Evolutionary conservation across 2,329 filamentous ascomycete species (phyloP).

Genomic region (Atkinsonella hypoxylon): DNA sequence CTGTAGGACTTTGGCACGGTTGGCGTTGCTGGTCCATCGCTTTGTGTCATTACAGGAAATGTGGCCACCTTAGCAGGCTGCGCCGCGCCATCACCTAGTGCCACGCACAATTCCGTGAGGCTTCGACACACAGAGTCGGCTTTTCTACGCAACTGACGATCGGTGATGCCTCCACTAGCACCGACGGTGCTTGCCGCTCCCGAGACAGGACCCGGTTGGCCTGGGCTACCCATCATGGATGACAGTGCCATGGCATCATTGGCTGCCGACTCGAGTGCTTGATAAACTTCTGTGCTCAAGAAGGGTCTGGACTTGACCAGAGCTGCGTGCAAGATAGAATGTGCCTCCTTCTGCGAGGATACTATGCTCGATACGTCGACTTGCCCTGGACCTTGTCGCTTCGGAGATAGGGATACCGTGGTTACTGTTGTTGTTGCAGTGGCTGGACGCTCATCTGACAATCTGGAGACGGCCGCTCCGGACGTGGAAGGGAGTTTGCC

Average conservation of each 20-base stretch:
- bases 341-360: slow-evolving; percentile 43
- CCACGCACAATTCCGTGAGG: slow-evolving; percentile 83
- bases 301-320: slow-evolving; percentile 64
- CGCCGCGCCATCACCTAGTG: slow-evolving; percentile 46
- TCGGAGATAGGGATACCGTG: slow-evolving; percentile 82
- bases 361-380: slow-evolving; percentile 28
- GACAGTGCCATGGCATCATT: slow-evolving; percentile 71
- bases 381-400: slow-evolving; percentile 34
- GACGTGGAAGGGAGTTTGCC: slow-evolving; percentile 79
- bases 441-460: slow-evolving; percentile 68
- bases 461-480: slow-evolving; percentile 62
- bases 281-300: slow-evolving; percentile 60
- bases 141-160: slow-evolving; percentile 79
- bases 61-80: slow-evolving; percentile 8
- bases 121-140: slow-evolving; percentile 88
- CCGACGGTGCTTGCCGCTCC: slow-evolving; percentile 54
- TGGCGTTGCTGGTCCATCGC: slow-evolving; percentile 27
- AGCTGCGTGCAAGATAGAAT: slow-evolving; percentile 71
- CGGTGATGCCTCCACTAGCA: slow-evolving; percentile 43
- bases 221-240: slow-evolving; percentile 61
- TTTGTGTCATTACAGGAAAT: slow-evolving; percentile 11
- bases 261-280: slow-evolving; percentile 67
- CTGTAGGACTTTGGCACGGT: slow-evolving; percentile 30
- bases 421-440: slow-evolving; percentile 88
- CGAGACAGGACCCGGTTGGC: slow-evolving; percentile 56